These are phyloP conservation scores for Stemphylium lycopersici DNA, from an alignment of 2,329 filamentous ascomycete species.

Conservation along the genomic window DNA sequence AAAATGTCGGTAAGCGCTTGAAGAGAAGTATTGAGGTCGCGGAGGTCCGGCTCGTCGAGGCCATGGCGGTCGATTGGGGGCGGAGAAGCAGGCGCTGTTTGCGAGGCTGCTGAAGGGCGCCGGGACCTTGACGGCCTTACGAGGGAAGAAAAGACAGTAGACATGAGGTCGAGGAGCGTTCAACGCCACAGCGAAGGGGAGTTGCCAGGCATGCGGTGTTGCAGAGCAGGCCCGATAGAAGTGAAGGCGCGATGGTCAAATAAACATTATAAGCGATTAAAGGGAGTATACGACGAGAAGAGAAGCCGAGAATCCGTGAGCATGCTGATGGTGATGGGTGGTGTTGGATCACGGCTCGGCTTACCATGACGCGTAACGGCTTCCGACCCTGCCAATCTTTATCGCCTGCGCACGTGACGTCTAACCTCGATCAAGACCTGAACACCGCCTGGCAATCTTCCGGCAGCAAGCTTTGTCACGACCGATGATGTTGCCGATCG, in stretches of 20 bases:
- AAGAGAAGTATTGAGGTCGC: conserved; percentile 73
- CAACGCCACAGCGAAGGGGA: conserved; percentile 7
- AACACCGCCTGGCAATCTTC: not conserved
- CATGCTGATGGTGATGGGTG: conserved; percentile 1
- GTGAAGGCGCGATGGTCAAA: conserved; percentile 5
- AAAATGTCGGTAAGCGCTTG: conserved; percentile 74
- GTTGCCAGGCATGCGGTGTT: conserved; percentile 11
- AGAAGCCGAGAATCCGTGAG: not conserved
- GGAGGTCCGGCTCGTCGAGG: conserved; percentile 65
- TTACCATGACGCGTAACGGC: conserved; percentile 21
- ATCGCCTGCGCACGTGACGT: conserved; percentile 18
- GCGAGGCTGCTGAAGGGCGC: conserved; percentile 18
- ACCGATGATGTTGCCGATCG: not conserved
- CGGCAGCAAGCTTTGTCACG: not conserved
- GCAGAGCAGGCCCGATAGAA: not conserved
- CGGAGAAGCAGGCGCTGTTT: conserved; percentile 11
- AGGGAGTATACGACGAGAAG: conserved; percentile 1
- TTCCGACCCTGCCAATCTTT: conserved; percentile 8
- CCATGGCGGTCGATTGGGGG: conserved; percentile 16
- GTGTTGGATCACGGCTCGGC: conserved; percentile 4
- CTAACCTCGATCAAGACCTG: not conserved
- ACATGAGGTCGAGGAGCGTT: conserved; percentile 29
- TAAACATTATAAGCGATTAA: conserved; percentile 21
- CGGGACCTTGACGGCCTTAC: conserved; percentile 35
- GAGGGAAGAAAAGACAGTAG: conserved; percentile 46